Evolutionary conservation across 768 basidiomycete genomes (phyloP), one percentile per base, ranked within the genome.

Genomic region (Tulasnella sp.): DNA sequence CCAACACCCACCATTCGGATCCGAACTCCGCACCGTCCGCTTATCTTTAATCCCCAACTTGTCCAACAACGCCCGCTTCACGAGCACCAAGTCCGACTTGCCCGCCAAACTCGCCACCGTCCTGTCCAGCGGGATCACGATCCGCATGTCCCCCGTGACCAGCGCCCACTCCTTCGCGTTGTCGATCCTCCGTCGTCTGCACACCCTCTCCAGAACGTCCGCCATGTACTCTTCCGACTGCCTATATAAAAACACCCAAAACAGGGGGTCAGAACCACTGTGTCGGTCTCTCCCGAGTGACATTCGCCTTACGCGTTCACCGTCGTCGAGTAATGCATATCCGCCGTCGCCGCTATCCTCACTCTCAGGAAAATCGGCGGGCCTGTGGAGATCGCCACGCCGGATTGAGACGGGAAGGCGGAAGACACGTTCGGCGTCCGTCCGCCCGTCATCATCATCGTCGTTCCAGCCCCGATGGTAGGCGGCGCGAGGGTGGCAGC

Each of bases 191-290:
- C 89, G 85, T 77, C 86, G 87, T 41, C 86, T 83, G 78, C 91
- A 94, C 1, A 93, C 89, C 26, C 89, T 83, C 74, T 97, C 96
- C 29, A 97, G 85, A 0, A 93, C 92, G 79, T 98, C 96, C 76
- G 95, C 94, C 87, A 98, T 90, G 79, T 98, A 98, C 90, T 94
- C 97, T 9, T 92, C 94, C 16, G 92, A 88, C 9, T 94, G 88
- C 5, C 90, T 92, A 77, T 44, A 40, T 14, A 71, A 17, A 3
- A n/a, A n/a, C n/a, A 35, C 59, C 66, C 35, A 44, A 47, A 35
- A 26, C 16, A 62, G 52, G 14, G 35, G 32, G 17, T 35, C 44
- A 11, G 52, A 59, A 59, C 52, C 32, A n/a, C 62, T 40, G 62
- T 52, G 37, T 47, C 36, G 22, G 67, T 66, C 14, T 22, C 36